A percentile compares a stretch with the other conserved stretches of the same genome.
phyloP scores from a whole-genome alignment of 192 early-diverging fungal species.

The Coemansia javaensis region DNA sequence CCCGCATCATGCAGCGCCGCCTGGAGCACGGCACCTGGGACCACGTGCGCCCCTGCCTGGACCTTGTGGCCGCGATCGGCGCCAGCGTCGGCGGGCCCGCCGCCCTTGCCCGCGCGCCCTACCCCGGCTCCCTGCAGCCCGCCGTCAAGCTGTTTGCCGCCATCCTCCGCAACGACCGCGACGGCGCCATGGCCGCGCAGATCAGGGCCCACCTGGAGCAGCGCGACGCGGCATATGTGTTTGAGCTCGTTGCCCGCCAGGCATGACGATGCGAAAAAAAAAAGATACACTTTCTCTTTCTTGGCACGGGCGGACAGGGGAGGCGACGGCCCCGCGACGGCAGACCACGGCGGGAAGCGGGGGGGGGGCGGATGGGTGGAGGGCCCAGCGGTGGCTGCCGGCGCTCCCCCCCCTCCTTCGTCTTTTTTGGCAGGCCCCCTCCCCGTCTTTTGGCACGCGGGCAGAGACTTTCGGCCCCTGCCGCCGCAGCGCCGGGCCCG shows the following conservation, averaged over 20 bases:
- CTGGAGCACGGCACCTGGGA: conserved; percentile 11
- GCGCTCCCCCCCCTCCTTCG: too few relatives aligned
- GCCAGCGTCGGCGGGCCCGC: neutral
- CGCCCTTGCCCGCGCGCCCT: neutral
- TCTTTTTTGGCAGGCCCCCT: too few relatives aligned
- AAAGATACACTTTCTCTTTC: neutral
- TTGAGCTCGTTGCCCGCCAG: neutral
- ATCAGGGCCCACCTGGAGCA: conserved; percentile 6
- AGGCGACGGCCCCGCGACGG: too few relatives aligned
- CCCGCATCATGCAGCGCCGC: conserved; percentile 10
- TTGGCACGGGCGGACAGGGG: too few relatives aligned
- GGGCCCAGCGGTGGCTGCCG: too few relatives aligned
- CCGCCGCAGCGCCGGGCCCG: too few relatives aligned
- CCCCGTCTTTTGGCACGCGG: too few relatives aligned
- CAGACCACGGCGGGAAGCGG: too few relatives aligned
- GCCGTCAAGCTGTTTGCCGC: neutral
- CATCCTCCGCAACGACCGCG: neutral
- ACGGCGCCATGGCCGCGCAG: neutral
- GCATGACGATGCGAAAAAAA: too few relatives aligned
- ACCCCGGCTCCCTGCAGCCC: conserved; percentile 3
- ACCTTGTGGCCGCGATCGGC: conserved; percentile 17
- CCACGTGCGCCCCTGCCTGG: conserved; percentile 11
- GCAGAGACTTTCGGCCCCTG: too few relatives aligned
- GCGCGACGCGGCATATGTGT: neutral
- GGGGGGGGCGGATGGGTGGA: too few relatives aligned